Percentiles rank a stretch among this genome's conserved stretches.
Conservation (phyloP, 2,329 filamentous ascomycete species). For the Onygenales sp. region DNA sequence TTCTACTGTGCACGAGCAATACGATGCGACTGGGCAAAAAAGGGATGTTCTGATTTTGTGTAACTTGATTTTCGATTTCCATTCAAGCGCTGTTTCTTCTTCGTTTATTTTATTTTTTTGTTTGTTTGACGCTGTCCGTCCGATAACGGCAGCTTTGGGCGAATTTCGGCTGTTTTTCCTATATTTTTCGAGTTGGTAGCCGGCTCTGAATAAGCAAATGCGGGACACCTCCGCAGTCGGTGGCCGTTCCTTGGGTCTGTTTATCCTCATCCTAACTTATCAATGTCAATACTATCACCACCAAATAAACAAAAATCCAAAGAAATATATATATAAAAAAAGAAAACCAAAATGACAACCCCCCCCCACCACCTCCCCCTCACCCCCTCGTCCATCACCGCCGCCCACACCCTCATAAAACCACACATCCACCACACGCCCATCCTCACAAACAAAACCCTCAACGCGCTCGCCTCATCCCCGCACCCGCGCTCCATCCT, state of each 20-base stretch:
- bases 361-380: slow-evolving; percentile 49
- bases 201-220: too few species aligned
- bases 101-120: not conserved
- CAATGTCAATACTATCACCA: not conserved
- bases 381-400: slow-evolving; percentile 60
- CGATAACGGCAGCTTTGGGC: not conserved
- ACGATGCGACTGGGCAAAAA: not conserved
- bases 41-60: not conserved
- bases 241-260: not conserved
- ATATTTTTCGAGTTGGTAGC: not conserved
- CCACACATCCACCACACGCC: slow-evolving; percentile 74
- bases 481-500: slow-evolving; percentile 46
- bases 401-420: slow-evolving; percentile 64
- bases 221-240: not conserved
- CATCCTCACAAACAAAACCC: slow-evolving; percentile 66
- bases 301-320: not conserved
- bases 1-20: not conserved
- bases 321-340: too few species aligned
- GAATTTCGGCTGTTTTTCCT: not conserved
- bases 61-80: not conserved
- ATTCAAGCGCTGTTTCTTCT: not conserved
- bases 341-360: slow-evolving; percentile 32
- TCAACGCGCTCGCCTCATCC: slow-evolving; percentile 65
- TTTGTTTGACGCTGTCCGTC: not conserved
- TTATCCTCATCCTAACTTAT: not conserved